Base-by-base conservation (phyloP, 495 filamentous ascomycete species). In the Penicillium longicatenatum region DNA sequence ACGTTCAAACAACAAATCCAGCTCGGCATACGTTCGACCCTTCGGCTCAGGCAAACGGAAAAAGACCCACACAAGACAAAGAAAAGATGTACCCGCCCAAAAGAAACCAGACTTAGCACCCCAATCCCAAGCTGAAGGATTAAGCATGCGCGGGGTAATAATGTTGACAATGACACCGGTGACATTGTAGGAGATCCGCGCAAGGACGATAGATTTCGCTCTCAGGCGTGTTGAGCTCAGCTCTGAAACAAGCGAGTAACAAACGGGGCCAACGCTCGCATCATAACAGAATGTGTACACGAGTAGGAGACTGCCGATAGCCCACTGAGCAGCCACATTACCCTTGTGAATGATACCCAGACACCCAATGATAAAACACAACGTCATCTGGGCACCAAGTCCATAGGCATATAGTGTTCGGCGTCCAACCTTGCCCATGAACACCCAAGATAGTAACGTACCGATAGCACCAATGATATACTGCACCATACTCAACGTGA, bases 31-130 rank as follows among this genome's bases (percentile, higher is more conserved):
- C 1, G 84, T 86, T 35, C 82, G 72, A 0, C 78, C 80, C 48
- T 76, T 84, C 8, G 82, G 82, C 63, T 89, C 86, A 0, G 87
- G 87, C 0, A 89, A 71, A 14, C 81, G 70, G 53, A 85, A 81
- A 51, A 75, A 89, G 5, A 75, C 57, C 70, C 72, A 74, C 2
- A 79, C 11, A 4, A 73, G 57, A 14, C 67, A 72, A 6, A 77
- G 24, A 0, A 70, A 35, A 6, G 77, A 79, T 4, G 85, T 60
- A 0, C 82, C 86, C 10, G 82, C 85, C 63, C 84, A 90, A 66
- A 89, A 84, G 61, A 89, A 90, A 0, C 86, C 87, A 0, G 86
- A 70, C 64, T 90, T 88, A 2, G 86, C 85, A 49, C 80, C 76
- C 74, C 86, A 74, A 56, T 89, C 81, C 20, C 78, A 86, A 22